A percentile compares a stretch with the other conserved stretches of the same genome.
phyloP scores from a whole-genome alignment of 441 rosid genomes.

The Gossypium aridum region DNA sequence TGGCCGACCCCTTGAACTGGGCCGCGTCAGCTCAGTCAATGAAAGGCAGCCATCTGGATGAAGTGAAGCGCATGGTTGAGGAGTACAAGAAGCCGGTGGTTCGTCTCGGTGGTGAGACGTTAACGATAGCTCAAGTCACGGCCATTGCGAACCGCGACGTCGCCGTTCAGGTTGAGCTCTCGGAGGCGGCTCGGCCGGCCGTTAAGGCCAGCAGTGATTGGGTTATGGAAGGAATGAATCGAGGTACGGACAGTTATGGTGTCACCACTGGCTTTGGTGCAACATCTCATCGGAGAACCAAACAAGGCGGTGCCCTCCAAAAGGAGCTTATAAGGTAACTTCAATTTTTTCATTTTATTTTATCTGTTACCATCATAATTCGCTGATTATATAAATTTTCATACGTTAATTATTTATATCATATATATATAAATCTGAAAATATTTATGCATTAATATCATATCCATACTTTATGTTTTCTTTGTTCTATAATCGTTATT shows the following conservation, averaged over 20 bases:
- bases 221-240: slow-evolving; percentile 38
- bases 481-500: too few relatives aligned
- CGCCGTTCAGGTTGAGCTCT: slow-evolving; percentile 22
- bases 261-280: slow-evolving; percentile 46
- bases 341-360: not conserved
- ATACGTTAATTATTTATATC: too few relatives aligned
- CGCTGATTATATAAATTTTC: too few relatives aligned
- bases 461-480: too few relatives aligned
- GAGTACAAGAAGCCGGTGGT: slow-evolving; percentile 27
- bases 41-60: slow-evolving; percentile 37
- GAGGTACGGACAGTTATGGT: slow-evolving; percentile 39
- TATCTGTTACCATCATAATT: too few relatives aligned
- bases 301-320: slow-evolving; percentile 37
- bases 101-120: slow-evolving; percentile 26
- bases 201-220: slow-evolving; percentile 43
- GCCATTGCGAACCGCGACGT: slow-evolving; percentile 15
- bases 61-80: slow-evolving; percentile 31
- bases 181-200: slow-evolving; percentile 26
- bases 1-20: slow-evolving; percentile 38
- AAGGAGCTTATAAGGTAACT: slow-evolving; percentile 43
- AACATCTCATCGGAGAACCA: slow-evolving; percentile 40
- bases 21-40: slow-evolving; percentile 25
- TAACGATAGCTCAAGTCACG: slow-evolving; percentile 36
- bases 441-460: too few relatives aligned
- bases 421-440: too few relatives aligned